These are phyloP conservation scores for Talaromyces sp. DNA, from an alignment of 2,329 filamentous ascomycete genomes.

Conservation along the genomic window DNA sequence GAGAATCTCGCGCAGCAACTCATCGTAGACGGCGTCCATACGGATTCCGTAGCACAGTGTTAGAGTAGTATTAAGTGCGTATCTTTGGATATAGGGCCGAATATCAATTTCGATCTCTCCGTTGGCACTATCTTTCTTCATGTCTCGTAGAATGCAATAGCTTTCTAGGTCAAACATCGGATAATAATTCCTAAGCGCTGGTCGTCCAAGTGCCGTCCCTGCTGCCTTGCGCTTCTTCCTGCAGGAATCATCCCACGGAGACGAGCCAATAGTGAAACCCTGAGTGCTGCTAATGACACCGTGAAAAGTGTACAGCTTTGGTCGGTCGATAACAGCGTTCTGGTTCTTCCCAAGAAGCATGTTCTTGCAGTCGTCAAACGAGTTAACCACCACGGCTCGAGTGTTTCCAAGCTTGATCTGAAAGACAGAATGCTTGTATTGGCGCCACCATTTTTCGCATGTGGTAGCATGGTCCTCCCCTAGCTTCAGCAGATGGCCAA, in stretches of 20 bases:
- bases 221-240: conserved; percentile 68
- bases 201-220: conserved; percentile 66
- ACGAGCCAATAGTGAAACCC: conserved; percentile 72
- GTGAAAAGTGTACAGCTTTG: conserved; percentile 70
- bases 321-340: conserved; percentile 66
- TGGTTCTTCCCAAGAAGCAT: conserved; percentile 65
- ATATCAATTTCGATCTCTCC: conserved; percentile 60
- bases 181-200: conserved; percentile 66
- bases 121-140: conserved; percentile 52
- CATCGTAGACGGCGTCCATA: conserved; percentile 61
- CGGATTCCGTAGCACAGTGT: conserved; percentile 71
- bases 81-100: conserved; percentile 62
- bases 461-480: conserved; percentile 50
- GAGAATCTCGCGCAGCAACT: conserved; percentile 65
- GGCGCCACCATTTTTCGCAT: conserved; percentile 49
- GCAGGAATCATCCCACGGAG: conserved; percentile 70
- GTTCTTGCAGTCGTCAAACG: conserved; percentile 60
- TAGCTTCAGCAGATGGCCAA: conserved; percentile 55
- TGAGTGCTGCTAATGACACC: conserved; percentile 66
- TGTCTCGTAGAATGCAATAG: conserved; percentile 61
- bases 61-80: conserved; percentile 65
- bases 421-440: conserved; percentile 49
- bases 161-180: conserved; percentile 71
- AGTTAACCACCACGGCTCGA: conserved; percentile 67
- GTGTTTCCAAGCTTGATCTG: conserved; percentile 42